Base-by-base conservation (phyloP, 176 grass and related monocot species). In the Leersia perrieri region DNA sequence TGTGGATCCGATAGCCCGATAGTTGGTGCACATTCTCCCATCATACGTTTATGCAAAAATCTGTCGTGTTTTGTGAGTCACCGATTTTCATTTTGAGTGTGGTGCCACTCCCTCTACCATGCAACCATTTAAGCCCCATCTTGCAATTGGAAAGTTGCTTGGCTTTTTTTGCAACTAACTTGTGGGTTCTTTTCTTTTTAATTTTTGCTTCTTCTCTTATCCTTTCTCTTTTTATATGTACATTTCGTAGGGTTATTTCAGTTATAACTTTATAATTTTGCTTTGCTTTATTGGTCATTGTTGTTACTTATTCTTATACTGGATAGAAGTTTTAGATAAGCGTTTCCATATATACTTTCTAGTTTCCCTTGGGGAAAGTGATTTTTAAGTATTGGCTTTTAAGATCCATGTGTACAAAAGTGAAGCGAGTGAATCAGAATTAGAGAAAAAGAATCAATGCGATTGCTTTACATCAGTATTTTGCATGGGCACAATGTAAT, bases 1-100 rank as follows among this genome's bases (percentile, higher is more conserved):
- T 38, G 20, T 32, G 63, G 72, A 82, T 77, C 79, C 31, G 31
- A 86, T 80, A 66, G 72, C 64, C 73, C 9, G 40, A 5, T 63
- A 51, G 25, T 32, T 26, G 33, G 4, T 33, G 10, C 31, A 15
- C 42, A 33, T 28, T 3, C 27, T 35, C 69, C 65, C 34, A 68
- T 23, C 65, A 5, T 36, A 36, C 32, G 10, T 38, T 35, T 68
- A 34, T 18, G 16, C 44, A 39, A 55, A 13, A 51, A 30, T 51
- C 9, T 23, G 71, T 13, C 61, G 26, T 18, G 32, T 67, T 68
- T 73, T 31, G 25, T 63, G 62, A 74, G 70, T 5, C 35, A 28
- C 20, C 0, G 8, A 23, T 13, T 42, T 39, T 49, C 42, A 35
- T 61, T 20, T 53, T 22, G 18, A 22, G 6, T 25, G 49, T 60